Base-by-base conservation (phyloP, 2,329 filamentous ascomycete species). In the Zalaria sp. region DNA sequence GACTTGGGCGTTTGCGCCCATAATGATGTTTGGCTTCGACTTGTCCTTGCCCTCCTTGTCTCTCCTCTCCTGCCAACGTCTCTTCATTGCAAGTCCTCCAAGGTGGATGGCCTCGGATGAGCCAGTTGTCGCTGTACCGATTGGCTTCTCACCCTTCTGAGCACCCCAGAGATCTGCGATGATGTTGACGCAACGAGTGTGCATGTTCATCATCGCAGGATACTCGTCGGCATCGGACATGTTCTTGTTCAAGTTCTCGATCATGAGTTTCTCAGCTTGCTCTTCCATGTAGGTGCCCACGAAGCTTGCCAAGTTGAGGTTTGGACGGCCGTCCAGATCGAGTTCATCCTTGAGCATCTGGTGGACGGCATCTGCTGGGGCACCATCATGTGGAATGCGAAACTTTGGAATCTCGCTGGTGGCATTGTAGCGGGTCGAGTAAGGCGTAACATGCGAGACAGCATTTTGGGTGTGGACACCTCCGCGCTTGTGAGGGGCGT, bases 1-100 rank as follows among this genome's bases (percentile, higher is more conserved):
- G 0, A 84, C 80, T 58, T 84, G 81, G 2, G 79, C 79, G 49
- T 83, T 83, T 25, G 76, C 69, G 1, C 79, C 80, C 80, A 85
- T 84, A 52, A 85, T 65, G 47, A 85, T 83, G 53, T 84, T 85
- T 1, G 81, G 81, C 28, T 72, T 75, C 1, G 60, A 66, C 1
- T 68, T 73, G 48, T 80, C 76, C 47, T 83, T 81, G 9, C 78
- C 77, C 32, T 69, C 69, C 0, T 64, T 67, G 42, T 61, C 64
- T 26, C 79, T 68, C 49, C 69, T 72, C 51, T 81, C 74, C 55
- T 83, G 77, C 81, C 80, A 84, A 18, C 75, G 67, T n/a, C 78
- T 67, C 64, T 83, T 83, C 80, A 85, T 83, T 3, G 80, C 79
- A 18, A 84, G 61, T 1, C 77, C 79, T 28, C 77, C 81, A 1